Evolutionary conservation across 2,329 filamentous ascomycete species (phyloP), one percentile per base, ranked within the genome.

Genomic region (Sporothrix pseudoabietina): DNA sequence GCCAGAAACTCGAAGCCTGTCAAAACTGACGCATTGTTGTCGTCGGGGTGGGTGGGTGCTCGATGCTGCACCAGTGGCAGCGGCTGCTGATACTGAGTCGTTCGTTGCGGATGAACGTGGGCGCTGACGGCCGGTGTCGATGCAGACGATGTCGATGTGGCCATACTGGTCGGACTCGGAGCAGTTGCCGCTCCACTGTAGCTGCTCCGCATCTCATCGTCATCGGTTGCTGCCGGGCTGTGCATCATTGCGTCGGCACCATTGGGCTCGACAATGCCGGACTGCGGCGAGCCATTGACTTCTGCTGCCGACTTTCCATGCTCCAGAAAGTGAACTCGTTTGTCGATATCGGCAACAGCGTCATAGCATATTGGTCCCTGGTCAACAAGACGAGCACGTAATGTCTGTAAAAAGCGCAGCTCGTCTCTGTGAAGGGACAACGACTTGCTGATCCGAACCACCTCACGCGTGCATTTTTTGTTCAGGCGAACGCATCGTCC

Each of bases 1-100:
- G 80, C 79, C 10, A 82, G 78, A 71, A 80, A 79, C 76, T 82
- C 80, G 22, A 81, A 78, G 4, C 78, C 78, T 0, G 78, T 78
- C 30, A 80, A 61, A 26, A 78, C 76, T 0, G 79, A 78, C 0
- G 77, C 77, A 30, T 76, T 77, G 59, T 74, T 19, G 47, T 35
- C 55, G 41, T 73, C 66, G 19, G 47, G 66, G 19, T 69, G 66
- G 0, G 66, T 54, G 1, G 65, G 16, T 1, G 22, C 22, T 12
- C 22, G 63, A 9, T 49, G 41, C 3, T 66, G 63, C 3, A 49
- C 14, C 12, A 49, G 44, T 39, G 8, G 3, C 10, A 16, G 32
- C 1, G 52, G 22, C 39, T 54, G 57, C 14, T 54, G 63, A 59
- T 44, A 19, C n/a, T 39, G 59, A 0, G 52, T 12, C n/a, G 41